Evolutionary conservation across 371 early-diverging fungal genomes (phyloP).

Genomic region (Syncephalastrum monosporum): DNA sequence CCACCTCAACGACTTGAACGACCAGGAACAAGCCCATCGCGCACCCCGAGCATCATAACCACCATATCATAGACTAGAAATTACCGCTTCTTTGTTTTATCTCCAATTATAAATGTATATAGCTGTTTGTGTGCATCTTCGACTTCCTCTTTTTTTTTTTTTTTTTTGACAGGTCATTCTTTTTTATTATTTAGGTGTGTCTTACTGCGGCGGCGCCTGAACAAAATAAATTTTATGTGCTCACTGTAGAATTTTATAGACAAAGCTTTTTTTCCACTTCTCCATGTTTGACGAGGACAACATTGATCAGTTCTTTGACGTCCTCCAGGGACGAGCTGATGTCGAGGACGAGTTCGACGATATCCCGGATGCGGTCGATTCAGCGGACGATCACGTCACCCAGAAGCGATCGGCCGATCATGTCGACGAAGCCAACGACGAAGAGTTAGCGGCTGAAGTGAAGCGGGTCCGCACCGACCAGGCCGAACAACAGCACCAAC

Average conservation of each 20-base stretch:
- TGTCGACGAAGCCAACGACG: not conserved
- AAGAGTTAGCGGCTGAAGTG: slow-evolving; percentile 11
- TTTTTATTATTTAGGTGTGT: not conserved
- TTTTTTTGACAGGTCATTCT: slow-evolving; percentile 5
- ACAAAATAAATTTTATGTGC: not conserved
- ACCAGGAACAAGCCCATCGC: slow-evolving; percentile 19
- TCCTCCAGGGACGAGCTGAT: slow-evolving; percentile 10
- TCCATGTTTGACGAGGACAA: slow-evolving; percentile 21
- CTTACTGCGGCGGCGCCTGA: not conserved
- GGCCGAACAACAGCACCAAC: slow-evolving; percentile 21
- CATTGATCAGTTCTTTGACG: slow-evolving; percentile 17
- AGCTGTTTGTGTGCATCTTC: not conserved
- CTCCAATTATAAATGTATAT: too few species aligned
- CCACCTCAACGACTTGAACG: slow-evolving; percentile 46
- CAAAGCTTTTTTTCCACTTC: too few species aligned
- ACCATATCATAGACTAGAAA: too few species aligned
- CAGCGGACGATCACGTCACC: not conserved
- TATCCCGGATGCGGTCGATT: slow-evolving; percentile 2
- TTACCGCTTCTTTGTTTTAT: too few species aligned
- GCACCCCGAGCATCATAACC: too few species aligned
- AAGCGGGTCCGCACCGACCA: slow-evolving; percentile 11
- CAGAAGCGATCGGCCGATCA: slow-evolving; percentile 12
- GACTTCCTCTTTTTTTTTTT: not conserved
- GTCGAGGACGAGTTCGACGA: slow-evolving; percentile 15
- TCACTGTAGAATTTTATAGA: too few species aligned